Conservation (phyloP, 1,284 basidiomycete genomes). For the Kwoniella shivajii region DNA sequence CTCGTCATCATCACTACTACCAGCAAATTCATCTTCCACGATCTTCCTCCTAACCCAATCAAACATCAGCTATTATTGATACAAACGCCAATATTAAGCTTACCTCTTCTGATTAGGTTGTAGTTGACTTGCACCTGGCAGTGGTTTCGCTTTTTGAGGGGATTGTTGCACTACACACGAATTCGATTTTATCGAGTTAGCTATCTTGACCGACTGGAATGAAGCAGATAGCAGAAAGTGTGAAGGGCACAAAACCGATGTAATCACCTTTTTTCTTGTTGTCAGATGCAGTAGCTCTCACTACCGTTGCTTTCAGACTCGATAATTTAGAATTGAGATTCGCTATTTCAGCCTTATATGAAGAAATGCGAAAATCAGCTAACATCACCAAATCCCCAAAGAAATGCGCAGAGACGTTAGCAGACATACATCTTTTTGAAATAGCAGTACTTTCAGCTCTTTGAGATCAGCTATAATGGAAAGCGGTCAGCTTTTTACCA, state of each 20-base stretch:
- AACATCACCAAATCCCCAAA: neutral
- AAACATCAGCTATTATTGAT: neutral
- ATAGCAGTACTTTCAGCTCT: conserved; percentile 21
- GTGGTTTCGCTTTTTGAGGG: conserved; percentile 29
- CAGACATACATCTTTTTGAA: conserved; percentile 32
- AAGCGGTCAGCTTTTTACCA: neutral
- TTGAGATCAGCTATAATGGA: conserved; percentile 24
- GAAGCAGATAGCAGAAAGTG: neutral
- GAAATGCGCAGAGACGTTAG: neutral
- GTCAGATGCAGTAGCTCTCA: conserved; percentile 21
- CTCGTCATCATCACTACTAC: conserved; percentile 26
- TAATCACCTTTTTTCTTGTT: conserved; percentile 25
- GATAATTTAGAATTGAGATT: conserved; percentile 24
- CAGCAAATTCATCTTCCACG: conserved; percentile 40
- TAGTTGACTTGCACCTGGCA: conserved; percentile 32
- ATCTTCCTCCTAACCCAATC: conserved; percentile 27
- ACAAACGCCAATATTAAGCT: neutral
- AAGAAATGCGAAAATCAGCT: neutral
- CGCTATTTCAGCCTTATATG: conserved; percentile 23
- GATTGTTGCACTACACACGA: conserved; percentile 20
- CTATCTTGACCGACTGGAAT: no score
- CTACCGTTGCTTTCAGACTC: conserved; percentile 28
- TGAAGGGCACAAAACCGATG: neutral
- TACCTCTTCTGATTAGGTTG: conserved; percentile 45
- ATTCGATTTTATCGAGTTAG: no score